Base-by-base conservation (phyloP, 1,284 basidiomycete genomes). In the Gastroboletus turbinatus region DNA sequence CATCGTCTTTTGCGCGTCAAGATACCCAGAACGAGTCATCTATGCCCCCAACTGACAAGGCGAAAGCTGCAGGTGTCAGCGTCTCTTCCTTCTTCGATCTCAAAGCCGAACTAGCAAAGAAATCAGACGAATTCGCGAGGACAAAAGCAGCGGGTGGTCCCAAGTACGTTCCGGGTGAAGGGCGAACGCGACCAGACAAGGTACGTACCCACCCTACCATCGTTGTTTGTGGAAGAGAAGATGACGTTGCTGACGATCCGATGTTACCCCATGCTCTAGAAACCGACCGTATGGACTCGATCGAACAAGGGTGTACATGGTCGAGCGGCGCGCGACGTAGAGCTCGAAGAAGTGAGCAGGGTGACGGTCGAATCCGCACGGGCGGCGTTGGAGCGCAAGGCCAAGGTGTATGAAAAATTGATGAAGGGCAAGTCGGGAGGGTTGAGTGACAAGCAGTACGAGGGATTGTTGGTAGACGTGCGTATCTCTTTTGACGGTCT, bases 401-500 rank as follows among this genome's bases (percentile, higher is more conserved):
- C 92, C 6, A 81, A 82, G 67, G 84, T 89, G 55, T 97, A 97
- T 66, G 88, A 93, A 6, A 87, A 92, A 66, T 71, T 96, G 33
- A 75, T 79, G 63, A 85, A 84, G 59, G 96, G 96, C 8, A 90
- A 92, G 72, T 85, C 83, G 9, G 92, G 85, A 0, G 92, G 92
- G 0, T 65, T 96, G 65, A 85, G 70, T 29, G 90, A 95, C 51
- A 84, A 83, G 58, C 90, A 96, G 67, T 85, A 85, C 57, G 85
- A 85, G 44, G 78, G 82, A 21, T 74, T 92, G 11, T 75, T 94
- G 50, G 90, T 98, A 6, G 94, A 98, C 72, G 95, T 94, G 73
- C 70, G 90, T 62, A 23, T 25, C 7, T 44, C 19, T 13, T 39
- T 35, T 29, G 36, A 39, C 8, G 9, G 14, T 5, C 4, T 16